phyloP scores from a whole-genome alignment of 164 flowering plant genomes.

The Annona squamosa region DNA sequence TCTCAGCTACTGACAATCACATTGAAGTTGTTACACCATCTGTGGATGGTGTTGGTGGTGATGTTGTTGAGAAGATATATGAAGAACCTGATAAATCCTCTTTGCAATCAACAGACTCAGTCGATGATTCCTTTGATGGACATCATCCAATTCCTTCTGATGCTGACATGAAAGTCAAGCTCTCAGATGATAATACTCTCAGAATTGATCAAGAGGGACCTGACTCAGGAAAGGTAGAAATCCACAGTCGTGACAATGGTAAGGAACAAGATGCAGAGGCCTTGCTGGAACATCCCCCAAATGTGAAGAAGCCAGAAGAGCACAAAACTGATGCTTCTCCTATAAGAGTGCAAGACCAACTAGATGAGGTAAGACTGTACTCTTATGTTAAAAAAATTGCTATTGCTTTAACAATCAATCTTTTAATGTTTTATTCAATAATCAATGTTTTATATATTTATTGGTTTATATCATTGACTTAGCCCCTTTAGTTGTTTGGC shows the following conservation, averaged over 20 bases:
- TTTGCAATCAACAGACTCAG: conserved; percentile 18
- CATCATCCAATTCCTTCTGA: conserved; percentile 28
- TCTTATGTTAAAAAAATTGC: background rate
- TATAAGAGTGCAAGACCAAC: conserved; percentile 68
- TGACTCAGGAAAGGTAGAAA: conserved; percentile 23
- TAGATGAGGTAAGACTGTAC: conserved; percentile 72
- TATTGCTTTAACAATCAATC: conserved; percentile 13
- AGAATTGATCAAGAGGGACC: conserved; percentile 34
- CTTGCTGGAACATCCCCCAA: conserved; percentile 21
- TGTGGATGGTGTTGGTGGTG: conserved; percentile 32
- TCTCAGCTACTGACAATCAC: conserved; percentile 17
- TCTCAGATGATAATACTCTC: conserved; percentile 26
- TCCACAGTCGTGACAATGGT: conserved; percentile 21
- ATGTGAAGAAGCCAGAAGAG: conserved; percentile 29
- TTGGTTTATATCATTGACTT: conserved; percentile 21
- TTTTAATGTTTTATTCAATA: background rate
- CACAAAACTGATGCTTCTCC: conserved; percentile 29
- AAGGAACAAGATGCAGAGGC: conserved; percentile 25
- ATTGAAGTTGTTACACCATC: conserved; percentile 24
- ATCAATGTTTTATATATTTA: too few species aligned
- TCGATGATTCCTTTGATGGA: conserved; percentile 24
- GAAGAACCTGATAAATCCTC: conserved; percentile 25
- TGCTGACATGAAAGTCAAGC: conserved; percentile 20
- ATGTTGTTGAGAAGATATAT: conserved; percentile 27
- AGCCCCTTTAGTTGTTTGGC: conserved; percentile 37